Evolutionary conservation across 257 asterid genomes (phyloP), one percentile per base, ranked within the genome.

Genomic region (Rubia yunnanensis): DNA sequence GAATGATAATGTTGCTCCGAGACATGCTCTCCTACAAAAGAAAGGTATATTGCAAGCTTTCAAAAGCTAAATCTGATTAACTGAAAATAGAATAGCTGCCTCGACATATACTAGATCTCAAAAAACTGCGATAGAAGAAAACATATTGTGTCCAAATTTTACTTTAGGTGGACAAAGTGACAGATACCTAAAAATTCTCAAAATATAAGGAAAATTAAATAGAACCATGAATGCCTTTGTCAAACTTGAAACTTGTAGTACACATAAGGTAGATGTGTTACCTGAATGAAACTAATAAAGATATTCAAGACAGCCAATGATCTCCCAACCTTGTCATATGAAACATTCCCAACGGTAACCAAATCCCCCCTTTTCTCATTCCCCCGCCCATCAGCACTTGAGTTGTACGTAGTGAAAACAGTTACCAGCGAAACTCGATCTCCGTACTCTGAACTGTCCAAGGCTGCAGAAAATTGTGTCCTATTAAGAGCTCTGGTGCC

Each of bases 281-380:
- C 98, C 98, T 85, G 91, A 76, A 89, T 84, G 80, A 92, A 92
- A 77, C 86, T 86, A 67, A 92, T 75, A 70, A 87, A 89, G 57
- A 84, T 84, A 49, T 83, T 77, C 85, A 92, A 77, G 76, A 89
- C 74, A 60, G 96, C 96, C 78, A 89, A 46, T 30, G 97, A 89
- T 71, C 95, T 85, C 79, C 83, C 90, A 81, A 84, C 80, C 79
- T 85, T 92, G 82, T 44, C 77, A 76, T 92, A 92, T 55, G 91
- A 81, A 57, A 30, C 18, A 69, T 89, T 84, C 74, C 94, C 99
- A 34, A 89, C 88, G 5, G 86, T 89, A 68, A 84, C 87, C 82
- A 72, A 60, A 72, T 84, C 88, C 66, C 60, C 38, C 28, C 75
- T 76, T 77, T 77, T 82, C 68, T 76, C 76, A 78, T 23, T 67